phyloP scores from a whole-genome alignment of 495 filamentous ascomycete genomes.

The Xylaria acuta region DNA sequence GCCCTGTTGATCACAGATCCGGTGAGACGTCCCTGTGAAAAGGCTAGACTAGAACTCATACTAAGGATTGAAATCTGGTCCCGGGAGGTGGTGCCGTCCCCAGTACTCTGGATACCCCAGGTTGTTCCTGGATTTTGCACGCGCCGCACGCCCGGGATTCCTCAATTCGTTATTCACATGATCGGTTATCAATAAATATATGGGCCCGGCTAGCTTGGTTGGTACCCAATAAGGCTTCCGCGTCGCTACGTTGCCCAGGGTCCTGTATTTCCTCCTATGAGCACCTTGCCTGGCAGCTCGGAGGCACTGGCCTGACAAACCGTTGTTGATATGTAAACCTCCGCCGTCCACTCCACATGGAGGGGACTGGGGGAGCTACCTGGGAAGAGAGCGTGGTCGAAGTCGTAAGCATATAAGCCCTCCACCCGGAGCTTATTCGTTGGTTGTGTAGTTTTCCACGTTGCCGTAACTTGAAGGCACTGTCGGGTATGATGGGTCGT shows the following conservation, averaged over 20 bases:
- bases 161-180: constrained; percentile 16
- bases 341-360: background rate
- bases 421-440: constrained; percentile 10
- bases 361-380: background rate
- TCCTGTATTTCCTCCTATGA: constrained; percentile 24
- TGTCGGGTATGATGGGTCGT: constrained; percentile 31
- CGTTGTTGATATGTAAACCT: background rate
- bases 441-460: constrained; percentile 6
- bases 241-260: constrained; percentile 13
- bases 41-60: background rate
- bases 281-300: background rate
- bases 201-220: background rate
- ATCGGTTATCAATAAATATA: background rate
- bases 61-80: background rate
- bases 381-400: background rate
- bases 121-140: constrained; percentile 10
- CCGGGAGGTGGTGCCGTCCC: constrained; percentile 14
- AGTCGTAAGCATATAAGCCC: constrained; percentile 20
- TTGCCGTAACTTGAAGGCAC: constrained; percentile 23
- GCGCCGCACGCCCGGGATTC: constrained; percentile 9
- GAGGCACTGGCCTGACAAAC: constrained; percentile 6
- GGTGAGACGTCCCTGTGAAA: constrained; percentile 9
- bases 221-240: constrained; percentile 3
- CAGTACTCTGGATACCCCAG: constrained; percentile 12
- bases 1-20: constrained; percentile 6